These are phyloP conservation scores for Dissophora globulifera DNA, from an alignment of 192 early-diverging fungal genomes.

Conservation along the genomic window DNA sequence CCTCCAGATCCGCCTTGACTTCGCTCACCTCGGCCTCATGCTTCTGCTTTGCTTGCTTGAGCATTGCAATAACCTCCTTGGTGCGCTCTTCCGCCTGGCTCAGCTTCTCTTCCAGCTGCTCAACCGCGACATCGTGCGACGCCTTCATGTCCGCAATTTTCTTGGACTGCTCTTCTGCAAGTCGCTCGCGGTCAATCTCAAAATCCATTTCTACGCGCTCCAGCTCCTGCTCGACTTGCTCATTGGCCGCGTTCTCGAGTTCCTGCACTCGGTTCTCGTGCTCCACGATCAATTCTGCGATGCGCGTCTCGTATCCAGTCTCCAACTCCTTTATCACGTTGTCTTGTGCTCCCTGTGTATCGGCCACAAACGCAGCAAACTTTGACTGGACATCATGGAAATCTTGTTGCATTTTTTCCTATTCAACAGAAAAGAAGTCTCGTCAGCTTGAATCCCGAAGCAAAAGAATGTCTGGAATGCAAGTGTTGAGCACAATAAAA, in stretches of 20 bases:
- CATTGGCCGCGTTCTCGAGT: constrained; percentile 40
- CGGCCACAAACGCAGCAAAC: constrained; percentile 32
- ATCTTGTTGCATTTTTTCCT: constrained; percentile 30
- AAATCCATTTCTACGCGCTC: constrained; percentile 46
- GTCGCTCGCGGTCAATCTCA: constrained; percentile 23
- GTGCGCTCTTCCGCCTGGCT: constrained; percentile 10
- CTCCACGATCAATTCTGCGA: constrained; percentile 46
- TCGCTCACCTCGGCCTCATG: constrained; percentile 13
- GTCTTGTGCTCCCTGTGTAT: constrained; percentile 24
- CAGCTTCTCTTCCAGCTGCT: constrained; percentile 25
- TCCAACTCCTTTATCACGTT: constrained; percentile 8
- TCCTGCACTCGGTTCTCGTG: constrained; percentile 34
- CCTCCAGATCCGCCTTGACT: constrained; percentile 16
- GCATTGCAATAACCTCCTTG: constrained; percentile 5
- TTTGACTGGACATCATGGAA: constrained; percentile 23
- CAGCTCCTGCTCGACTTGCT: constrained; percentile 30
- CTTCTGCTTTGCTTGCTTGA: neutral
- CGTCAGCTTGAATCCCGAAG: neutral
- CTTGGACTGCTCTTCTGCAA: constrained; percentile 10
- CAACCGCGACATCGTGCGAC: constrained; percentile 7
- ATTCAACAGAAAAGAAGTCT: neutral
- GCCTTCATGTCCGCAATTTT: constrained; percentile 8
- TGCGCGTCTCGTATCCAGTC: constrained; percentile 24
- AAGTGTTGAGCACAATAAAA: too few relatives aligned
- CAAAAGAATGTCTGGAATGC: too few relatives aligned